These are phyloP conservation scores for Diaporthe vexans DNA, from an alignment of 2,329 filamentous ascomycete genomes.

Conservation along the genomic window DNA sequence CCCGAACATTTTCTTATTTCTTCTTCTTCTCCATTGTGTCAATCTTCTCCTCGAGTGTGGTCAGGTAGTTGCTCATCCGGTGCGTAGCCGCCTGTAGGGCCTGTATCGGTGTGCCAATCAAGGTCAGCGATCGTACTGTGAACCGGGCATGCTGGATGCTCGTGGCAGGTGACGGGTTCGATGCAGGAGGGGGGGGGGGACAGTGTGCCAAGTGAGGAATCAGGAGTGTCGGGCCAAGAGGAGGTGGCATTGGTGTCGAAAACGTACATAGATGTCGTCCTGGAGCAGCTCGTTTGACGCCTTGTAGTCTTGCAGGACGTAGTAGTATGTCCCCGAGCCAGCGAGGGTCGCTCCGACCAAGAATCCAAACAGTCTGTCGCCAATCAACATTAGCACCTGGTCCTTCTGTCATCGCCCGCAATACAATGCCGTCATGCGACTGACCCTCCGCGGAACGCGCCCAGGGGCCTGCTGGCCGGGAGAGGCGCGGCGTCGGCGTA, in stretches of 20 bases:
- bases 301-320: constrained; percentile 94
- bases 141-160: not conserved
- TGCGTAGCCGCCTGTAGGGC: constrained; percentile 90
- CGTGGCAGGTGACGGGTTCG: constrained; percentile 25
- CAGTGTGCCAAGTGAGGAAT: not conserved
- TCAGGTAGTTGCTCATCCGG: constrained; percentile 86
- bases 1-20: constrained; percentile 61
- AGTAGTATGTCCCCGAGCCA: constrained; percentile 88
- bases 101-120: constrained; percentile 58
- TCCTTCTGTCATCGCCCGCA: not conserved
- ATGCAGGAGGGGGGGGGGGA: not conserved
- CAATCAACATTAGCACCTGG: not conserved
- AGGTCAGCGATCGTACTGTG: constrained; percentile 28
- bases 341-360: constrained; percentile 86
- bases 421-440: constrained; percentile 47
- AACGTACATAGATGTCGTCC: constrained; percentile 94
- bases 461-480: constrained; percentile 70
- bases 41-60: constrained; percentile 84
- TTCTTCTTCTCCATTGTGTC: constrained; percentile 75
- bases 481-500: constrained; percentile 61
- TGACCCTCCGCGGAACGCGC: constrained; percentile 73
- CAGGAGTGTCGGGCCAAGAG: constrained; percentile 31
- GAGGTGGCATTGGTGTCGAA: constrained; percentile 54
- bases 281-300: constrained; percentile 92
- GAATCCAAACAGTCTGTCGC: constrained; percentile 86